Percentiles rank a stretch among this genome's conserved stretches.
Conservation (phyloP, 148 eudicot genomes). For the Oxyria digyna region DNA sequence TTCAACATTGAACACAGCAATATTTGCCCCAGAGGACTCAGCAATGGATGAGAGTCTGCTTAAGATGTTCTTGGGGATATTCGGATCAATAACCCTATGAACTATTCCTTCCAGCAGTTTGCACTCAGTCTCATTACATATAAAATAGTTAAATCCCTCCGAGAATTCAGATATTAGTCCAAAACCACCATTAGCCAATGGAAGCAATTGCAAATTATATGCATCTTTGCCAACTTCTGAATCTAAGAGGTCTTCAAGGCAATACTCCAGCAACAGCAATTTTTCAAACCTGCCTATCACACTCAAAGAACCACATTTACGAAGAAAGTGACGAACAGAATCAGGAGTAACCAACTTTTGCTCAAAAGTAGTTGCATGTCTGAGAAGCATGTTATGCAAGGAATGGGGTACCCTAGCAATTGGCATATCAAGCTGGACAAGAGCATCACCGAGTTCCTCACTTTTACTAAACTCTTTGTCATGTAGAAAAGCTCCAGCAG, state of each 20-base stretch:
- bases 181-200: conserved; percentile 78
- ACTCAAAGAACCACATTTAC: conserved; percentile 27
- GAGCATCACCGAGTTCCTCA: conserved; percentile 64
- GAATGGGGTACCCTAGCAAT: conserved; percentile 57
- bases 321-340: conserved; percentile 58
- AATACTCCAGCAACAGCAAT: conserved; percentile 79
- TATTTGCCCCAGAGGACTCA: conserved; percentile 58
- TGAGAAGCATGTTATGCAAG: conserved; percentile 63
- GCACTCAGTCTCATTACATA: conserved; percentile 70
- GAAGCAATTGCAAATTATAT: conserved; percentile 63
- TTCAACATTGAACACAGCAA: conserved; percentile 42
- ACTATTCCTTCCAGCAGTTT: conserved; percentile 57
- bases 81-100: conserved; percentile 52
- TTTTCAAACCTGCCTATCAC: conserved; percentile 40
- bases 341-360: conserved; percentile 84
- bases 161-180: conserved; percentile 54
- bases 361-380: conserved; percentile 25
- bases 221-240: conserved; percentile 53
- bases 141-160: conserved; percentile 47
- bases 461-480: conserved; percentile 50
- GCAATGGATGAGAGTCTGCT: conserved; percentile 59
- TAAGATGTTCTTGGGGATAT: conserved; percentile 40
- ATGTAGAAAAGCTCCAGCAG: conserved; percentile 72
- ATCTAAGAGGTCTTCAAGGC: conserved; percentile 89
- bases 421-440: conserved; percentile 68